These are phyloP conservation scores for Yamadazyma spencermartinsiae DNA, from an alignment of 1,139 yeast species.

Conservation along the genomic window DNA sequence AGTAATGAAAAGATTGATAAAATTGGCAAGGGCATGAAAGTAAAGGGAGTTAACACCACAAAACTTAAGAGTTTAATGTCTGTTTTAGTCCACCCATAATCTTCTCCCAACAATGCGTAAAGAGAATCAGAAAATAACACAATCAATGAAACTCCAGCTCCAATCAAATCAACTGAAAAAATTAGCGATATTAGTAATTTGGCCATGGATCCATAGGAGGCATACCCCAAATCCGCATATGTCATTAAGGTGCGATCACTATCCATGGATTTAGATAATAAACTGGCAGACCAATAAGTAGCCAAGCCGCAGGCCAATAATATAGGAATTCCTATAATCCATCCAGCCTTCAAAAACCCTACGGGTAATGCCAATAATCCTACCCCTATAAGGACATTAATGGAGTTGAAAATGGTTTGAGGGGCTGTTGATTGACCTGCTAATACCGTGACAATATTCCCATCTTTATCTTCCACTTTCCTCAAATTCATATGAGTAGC, in stretches of 20 bases:
- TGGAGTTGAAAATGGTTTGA: constrained; percentile 49
- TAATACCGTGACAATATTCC: constrained; percentile 69
- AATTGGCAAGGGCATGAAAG: constrained; percentile 46
- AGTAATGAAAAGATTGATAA: constrained; percentile 45
- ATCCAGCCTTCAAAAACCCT: constrained; percentile 48
- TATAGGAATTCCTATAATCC: constrained; percentile 43
- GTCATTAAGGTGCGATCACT: constrained; percentile 78
- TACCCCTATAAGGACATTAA: constrained; percentile 50
- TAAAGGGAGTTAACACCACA: constrained; percentile 46
- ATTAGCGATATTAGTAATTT: constrained; percentile 42
- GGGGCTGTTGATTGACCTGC: constrained; percentile 75
- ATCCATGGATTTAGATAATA: constrained; percentile 53
- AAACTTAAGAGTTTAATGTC: constrained; percentile 40
- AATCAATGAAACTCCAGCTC: constrained; percentile 57
- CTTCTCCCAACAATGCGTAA: constrained; percentile 42
- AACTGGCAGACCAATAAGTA: constrained; percentile 47
- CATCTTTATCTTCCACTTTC: constrained; percentile 70
- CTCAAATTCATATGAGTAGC: constrained; percentile 58
- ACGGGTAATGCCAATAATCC: constrained; percentile 52
- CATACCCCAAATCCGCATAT: constrained; percentile 84
- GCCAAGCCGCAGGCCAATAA: constrained; percentile 40
- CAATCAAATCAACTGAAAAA: constrained; percentile 50
- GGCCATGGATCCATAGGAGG: constrained; percentile 58
- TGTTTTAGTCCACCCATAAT: constrained; percentile 38
- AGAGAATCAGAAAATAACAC: constrained; percentile 58